phyloP scores from a whole-genome alignment of 495 filamentous ascomycete species.

The Clavariopsis aquatica region DNA sequence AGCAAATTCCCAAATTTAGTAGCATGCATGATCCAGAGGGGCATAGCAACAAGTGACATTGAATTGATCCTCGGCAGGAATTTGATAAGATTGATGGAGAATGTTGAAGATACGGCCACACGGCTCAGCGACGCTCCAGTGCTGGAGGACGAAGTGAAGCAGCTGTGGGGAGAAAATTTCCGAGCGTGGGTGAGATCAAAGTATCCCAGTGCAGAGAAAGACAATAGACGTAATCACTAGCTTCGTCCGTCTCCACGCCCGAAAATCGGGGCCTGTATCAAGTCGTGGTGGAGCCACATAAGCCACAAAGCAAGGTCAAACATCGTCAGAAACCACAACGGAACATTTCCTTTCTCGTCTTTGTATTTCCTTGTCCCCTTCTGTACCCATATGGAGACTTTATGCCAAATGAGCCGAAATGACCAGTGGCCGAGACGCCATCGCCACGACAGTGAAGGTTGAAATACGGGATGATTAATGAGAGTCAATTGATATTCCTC shows the following conservation, averaged over 20 bases:
- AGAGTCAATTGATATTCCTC: constrained; percentile 6
- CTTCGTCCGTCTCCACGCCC: constrained; percentile 28
- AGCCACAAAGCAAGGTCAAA: constrained; percentile 20
- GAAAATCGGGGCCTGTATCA: constrained; percentile 9
- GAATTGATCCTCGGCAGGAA: constrained; percentile 37
- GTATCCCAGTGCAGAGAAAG: constrained; percentile 14
- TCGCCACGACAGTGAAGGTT: not conserved
- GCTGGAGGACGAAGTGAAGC: constrained; percentile 18
- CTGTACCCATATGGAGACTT: constrained; percentile 3
- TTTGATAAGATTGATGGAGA: constrained; percentile 34
- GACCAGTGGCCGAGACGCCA: constrained; percentile 2
- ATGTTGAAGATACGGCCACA: constrained; percentile 21
- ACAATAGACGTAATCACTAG: not conserved
- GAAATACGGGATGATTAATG: not conserved
- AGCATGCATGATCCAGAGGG: constrained; percentile 50
- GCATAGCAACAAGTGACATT: constrained; percentile 22
- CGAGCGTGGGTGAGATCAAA: not conserved
- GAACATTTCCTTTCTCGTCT: constrained; percentile 19
- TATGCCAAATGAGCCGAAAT: constrained; percentile 17
- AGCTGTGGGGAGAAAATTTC: constrained; percentile 19
- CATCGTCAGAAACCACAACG: constrained; percentile 24
- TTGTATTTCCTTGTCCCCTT: not conserved
- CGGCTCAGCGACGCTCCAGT: not conserved
- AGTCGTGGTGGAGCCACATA: constrained; percentile 34
- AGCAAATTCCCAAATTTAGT: constrained; percentile 71